phyloP scores from a whole-genome alignment of 371 early-diverging fungal genomes.

The Haplosporangium sp. region DNA sequence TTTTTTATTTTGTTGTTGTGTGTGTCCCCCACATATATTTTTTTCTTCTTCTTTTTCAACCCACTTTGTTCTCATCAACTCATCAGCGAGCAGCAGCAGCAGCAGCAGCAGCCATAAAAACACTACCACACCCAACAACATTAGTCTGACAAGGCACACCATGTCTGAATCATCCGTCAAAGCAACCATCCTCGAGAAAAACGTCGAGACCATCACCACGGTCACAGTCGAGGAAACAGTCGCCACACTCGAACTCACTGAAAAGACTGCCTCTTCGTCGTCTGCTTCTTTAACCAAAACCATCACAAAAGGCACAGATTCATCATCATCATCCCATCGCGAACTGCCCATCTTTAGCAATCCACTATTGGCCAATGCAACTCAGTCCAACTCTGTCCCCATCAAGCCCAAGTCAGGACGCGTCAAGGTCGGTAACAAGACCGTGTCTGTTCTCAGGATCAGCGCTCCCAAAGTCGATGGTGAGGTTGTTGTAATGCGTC shows the following conservation, averaged over 20 bases:
- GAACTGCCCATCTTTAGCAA: constrained; percentile 54
- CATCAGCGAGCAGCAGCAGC: background rate
- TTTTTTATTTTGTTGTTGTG: background rate
- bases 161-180: constrained; percentile 36
- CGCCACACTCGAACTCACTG: constrained; percentile 23
- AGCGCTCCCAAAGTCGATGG: constrained; percentile 55
- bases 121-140: background rate
- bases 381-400: constrained; percentile 49
- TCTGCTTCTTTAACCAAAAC: constrained; percentile 5
- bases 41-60: background rate
- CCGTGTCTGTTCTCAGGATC: constrained; percentile 44
- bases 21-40: background rate
- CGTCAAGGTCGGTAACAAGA: constrained; percentile 39
- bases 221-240: constrained; percentile 40
- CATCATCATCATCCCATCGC: constrained; percentile 21
- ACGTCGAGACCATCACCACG: constrained; percentile 25
- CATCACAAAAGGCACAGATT: background rate
- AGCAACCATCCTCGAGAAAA: constrained; percentile 25
- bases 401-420: constrained; percentile 49
- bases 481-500: constrained; percentile 50
- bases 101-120: background rate
- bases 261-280: background rate
- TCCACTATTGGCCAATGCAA: constrained; percentile 51
- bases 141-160: background rate
- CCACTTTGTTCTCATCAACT: background rate